phyloP scores from a whole-genome alignment of 2,329 filamentous ascomycete species.

The Lecanicillium sp. region DNA sequence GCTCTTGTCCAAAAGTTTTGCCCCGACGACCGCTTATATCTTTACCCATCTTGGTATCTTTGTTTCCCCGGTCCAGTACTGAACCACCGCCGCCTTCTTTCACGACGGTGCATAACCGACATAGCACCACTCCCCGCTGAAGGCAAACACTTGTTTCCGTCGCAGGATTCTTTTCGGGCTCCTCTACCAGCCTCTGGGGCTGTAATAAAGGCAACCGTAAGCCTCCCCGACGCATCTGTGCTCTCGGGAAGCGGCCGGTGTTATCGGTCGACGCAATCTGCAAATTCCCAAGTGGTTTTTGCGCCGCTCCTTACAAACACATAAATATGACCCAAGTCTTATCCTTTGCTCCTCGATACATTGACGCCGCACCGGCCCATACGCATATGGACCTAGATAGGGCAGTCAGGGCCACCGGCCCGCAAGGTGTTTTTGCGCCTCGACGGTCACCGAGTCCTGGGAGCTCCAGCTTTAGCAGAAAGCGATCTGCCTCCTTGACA shows the following conservation, averaged over 20 bases:
- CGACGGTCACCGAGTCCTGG: conserved; percentile 9
- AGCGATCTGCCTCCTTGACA: conserved; percentile 39
- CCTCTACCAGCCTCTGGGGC: too few species aligned
- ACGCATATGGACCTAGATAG: conserved; percentile 14
- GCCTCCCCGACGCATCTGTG: conserved; percentile 6
- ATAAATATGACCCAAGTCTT: conserved; percentile 18
- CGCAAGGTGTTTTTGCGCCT: conserved; percentile 8
- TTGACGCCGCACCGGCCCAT: conserved; percentile 15
- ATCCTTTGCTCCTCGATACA: conserved; percentile 15
- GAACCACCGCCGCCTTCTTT: too few species aligned
- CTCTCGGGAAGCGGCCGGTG: neutral
- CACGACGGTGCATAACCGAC: too few species aligned
- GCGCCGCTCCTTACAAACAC: conserved; percentile 4
- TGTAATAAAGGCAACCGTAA: neutral
- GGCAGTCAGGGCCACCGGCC: conserved; percentile 11
- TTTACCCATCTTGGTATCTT: too few species aligned
- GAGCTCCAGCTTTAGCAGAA: conserved; percentile 19
- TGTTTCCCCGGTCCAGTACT: too few species aligned
- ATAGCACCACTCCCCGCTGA: too few species aligned
- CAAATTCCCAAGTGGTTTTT: neutral
- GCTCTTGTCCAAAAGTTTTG: too few species aligned
- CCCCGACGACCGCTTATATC: too few species aligned
- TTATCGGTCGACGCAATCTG: too few species aligned
- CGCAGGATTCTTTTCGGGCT: too few species aligned
- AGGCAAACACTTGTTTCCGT: too few species aligned